phyloP scores from a whole-genome alignment of 208 protist species.

The Leishmania aethiopica region DNA sequence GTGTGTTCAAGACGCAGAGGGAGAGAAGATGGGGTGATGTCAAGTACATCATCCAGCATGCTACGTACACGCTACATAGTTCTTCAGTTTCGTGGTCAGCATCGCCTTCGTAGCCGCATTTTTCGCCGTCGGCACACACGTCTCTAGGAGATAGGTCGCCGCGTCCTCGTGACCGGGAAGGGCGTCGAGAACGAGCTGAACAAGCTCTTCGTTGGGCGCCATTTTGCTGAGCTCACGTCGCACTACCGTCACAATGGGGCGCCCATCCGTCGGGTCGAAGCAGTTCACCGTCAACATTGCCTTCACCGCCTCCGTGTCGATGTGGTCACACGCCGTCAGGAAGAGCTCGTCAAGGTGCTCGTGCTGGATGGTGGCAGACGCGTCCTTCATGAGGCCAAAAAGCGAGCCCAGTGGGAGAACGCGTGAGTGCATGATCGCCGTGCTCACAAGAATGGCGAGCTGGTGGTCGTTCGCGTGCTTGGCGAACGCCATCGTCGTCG shows the following conservation, averaged over 20 bases:
- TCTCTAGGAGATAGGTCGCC: constrained; percentile 47
- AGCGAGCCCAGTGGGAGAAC: constrained; percentile 48
- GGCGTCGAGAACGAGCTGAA: constrained; percentile 50
- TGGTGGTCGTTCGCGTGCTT: constrained; percentile 69
- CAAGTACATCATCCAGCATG: background rate
- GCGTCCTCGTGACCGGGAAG: constrained; percentile 45
- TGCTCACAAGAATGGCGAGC: constrained; percentile 60
- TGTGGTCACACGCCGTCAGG: constrained; percentile 66
- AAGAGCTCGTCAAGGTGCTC: constrained; percentile 76
- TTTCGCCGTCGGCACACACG: constrained; percentile 41
- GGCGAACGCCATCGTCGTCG: constrained; percentile 52
- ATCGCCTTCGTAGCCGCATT: constrained; percentile 34
- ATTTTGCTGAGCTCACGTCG: constrained; percentile 49
- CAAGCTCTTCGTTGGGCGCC: constrained; percentile 46
- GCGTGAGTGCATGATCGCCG: constrained; percentile 60
- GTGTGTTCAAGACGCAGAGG: background rate
- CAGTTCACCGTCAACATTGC: constrained; percentile 66
- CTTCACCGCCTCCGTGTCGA: constrained; percentile 55
- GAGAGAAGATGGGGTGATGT: background rate
- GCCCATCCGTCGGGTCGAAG: constrained; percentile 54
- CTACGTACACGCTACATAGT: constrained; percentile 20
- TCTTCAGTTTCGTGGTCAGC: constrained; percentile 35
- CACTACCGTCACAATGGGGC: constrained; percentile 61
- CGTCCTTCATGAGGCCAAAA: constrained; percentile 63
- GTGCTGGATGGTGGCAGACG: constrained; percentile 41